Evolutionary conservation across 1,284 basidiomycete species (phyloP), one percentile per base, ranked within the genome.

Genomic region (Anthracocystis walkeri): DNA sequence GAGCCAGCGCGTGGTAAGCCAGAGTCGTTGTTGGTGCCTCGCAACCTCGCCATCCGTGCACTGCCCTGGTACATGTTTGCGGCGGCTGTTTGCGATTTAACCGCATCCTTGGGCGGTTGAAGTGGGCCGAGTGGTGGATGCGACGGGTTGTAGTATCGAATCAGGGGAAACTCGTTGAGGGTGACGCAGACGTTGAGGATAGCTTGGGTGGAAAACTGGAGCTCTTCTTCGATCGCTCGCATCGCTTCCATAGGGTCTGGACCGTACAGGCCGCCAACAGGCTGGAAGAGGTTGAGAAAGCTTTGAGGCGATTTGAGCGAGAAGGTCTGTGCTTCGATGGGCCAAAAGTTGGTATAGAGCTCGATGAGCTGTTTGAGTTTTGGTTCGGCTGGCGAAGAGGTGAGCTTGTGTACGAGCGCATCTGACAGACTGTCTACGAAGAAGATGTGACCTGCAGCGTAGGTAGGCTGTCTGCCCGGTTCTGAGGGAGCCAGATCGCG

Each of bases 111-210:
- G 23, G 78, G 44, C 4, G 42, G 86, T 0, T 78, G 77, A 0
- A 85, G 80, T 0, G 95, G 91, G 2, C 97, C 96, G 18, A 99
- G 88, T 0, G 95, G 94, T 2, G 89, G 88, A 82, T 97, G 93
- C 0, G 79, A 82, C 0, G 96, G 94, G 59, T 92, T 87, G 86
- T 97, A 97, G 87, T 97, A 99, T 25, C 97, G 92, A 77, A 99
- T 93, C 84, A 91, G 92, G 0, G 97, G 97, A 81, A 92, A 94
- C 85, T 99, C 97, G 83, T 95, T 93, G 54, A 99, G 87, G 0
- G 93, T 91, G 25, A 97, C 92, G 85, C 96, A 94, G 14, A 95
- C 87, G 83, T 97, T 97, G 42, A 84, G 63, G 25, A 85, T 76
- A 10, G 77, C 72, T 48, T 83, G 80, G 2, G 82, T 77, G 10